Percentiles rank a stretch among this genome's conserved stretches.
These are phyloP conservation scores for Claviceps africana DNA, from an alignment of 2,329 filamentous ascomycete species.

Conservation along the genomic window DNA sequence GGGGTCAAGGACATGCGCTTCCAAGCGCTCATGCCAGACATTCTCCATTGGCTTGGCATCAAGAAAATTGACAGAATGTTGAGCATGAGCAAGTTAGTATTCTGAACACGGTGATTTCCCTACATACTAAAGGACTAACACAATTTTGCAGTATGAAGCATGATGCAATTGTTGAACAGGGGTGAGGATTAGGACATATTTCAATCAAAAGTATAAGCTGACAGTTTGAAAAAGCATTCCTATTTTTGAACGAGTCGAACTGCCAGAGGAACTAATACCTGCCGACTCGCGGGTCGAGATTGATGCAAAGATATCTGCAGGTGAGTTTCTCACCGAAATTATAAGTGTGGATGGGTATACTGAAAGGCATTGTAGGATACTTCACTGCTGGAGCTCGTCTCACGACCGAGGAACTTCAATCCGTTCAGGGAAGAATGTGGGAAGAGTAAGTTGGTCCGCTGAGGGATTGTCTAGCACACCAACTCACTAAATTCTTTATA, in stretches of 20 bases:
- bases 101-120: neutral
- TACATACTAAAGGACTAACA: neutral
- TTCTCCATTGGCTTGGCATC: constrained; percentile 95
- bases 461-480: neutral
- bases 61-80: constrained; percentile 98
- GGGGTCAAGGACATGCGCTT: constrained; percentile 96
- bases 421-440: constrained; percentile 83
- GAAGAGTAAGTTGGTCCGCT: constrained; percentile 46
- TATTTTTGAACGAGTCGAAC: constrained; percentile 78
- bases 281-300: constrained; percentile 95
- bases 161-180: constrained; percentile 74
- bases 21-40: constrained; percentile 95
- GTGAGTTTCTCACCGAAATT: constrained; percentile 32
- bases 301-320: constrained; percentile 94
- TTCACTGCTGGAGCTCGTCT: constrained; percentile 84
- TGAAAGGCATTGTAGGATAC: constrained; percentile 33
- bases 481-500: neutral
- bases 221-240: constrained; percentile 45
- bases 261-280: constrained; percentile 87
- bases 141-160: constrained; percentile 61
- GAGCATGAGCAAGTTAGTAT: constrained; percentile 83
- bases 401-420: constrained; percentile 71
- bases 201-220: neutral
- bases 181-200: constrained; percentile 25
- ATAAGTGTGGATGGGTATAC: neutral